Base-by-base conservation (phyloP, 2,329 filamentous ascomycete genomes). In the Neofusicoccum parvum region DNA sequence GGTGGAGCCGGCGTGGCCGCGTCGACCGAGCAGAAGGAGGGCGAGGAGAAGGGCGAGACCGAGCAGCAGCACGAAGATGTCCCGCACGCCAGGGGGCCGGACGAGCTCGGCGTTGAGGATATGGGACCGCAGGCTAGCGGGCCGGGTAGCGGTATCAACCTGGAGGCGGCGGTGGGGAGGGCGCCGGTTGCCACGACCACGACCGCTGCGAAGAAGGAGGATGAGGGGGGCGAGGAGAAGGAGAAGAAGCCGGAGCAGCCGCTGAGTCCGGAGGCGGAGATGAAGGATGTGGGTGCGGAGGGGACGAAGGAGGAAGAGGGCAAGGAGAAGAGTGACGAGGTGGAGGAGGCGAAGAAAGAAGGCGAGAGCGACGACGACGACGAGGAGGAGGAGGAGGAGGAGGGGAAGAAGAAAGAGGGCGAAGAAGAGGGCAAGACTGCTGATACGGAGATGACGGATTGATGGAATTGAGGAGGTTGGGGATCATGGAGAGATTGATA, bases 91-190 rank as follows among this genome's bases (percentile, higher is more conserved):
- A 86, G 92, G 46, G 94, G 94, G 0, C 95, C 95, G 0, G 88
- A 92, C 36, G 85, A 92, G 70, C 90, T 98, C 59, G 94, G 94
- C 4, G 88, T 93, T 66, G 88, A 92, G 70, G 95, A 99, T 74
- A 90, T 92, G 69, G 95, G 95, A 0, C 88, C 91, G 10, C 94
- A 83, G 92, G 77, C 79, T 69, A 62, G 80, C 78, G 64, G 51
- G 6, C 14, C 39, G 5, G 67, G 65, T 9, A 53, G 62, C 5
- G 49, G 51, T 12, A 67, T 78, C 34, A 68, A 79, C 54, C 73
- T 78, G 51, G 76, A 77, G 62, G 76, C 72, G 5, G 76, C 76
- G 0, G 70, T 78, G 5, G 76, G 76, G 17, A 70, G 76, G 46
- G 73, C 75, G 37, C 75, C 75, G 59, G 58, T 77, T 7, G 43